A percentile compares a stretch with the other conserved stretches of the same genome.
These are phyloP conservation scores for Lathyrus aphaca DNA, from an alignment of 306 rosid species.

Conservation along the genomic window DNA sequence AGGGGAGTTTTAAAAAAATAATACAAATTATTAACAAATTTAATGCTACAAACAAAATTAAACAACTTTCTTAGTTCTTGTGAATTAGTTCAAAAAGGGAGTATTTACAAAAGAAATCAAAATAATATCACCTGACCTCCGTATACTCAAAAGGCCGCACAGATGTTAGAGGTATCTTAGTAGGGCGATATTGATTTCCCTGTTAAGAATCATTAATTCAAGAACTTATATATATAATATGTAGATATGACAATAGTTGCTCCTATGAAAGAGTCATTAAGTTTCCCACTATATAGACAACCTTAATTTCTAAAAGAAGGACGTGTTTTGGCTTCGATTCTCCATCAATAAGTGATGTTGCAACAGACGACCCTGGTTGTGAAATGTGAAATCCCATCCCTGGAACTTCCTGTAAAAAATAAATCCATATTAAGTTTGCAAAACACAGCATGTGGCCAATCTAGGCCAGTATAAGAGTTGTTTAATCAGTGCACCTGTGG, in stretches of 20 bases:
- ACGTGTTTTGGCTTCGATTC: slow-evolving; percentile 98
- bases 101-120: slow-evolving; percentile 16
- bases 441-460: not conserved
- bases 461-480: slow-evolving; percentile 3
- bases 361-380: slow-evolving; percentile 99
- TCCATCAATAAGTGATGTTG: slow-evolving; percentile 97
- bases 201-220: slow-evolving; percentile 42
- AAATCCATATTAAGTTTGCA: slow-evolving; percentile 37
- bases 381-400: slow-evolving; percentile 99
- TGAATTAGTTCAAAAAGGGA: not conserved
- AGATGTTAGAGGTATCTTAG: slow-evolving; percentile 87
- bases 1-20: not conserved
- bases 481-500: slow-evolving; percentile 67
- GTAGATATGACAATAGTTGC: slow-evolving; percentile 29
- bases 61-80: slow-evolving; percentile 1
- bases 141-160: slow-evolving; percentile 96
- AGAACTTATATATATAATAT: slow-evolving; percentile 23
- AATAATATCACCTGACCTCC: slow-evolving; percentile 60
- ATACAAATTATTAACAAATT: not conserved
- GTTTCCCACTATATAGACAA: slow-evolving; percentile 42
- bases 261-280: slow-evolving; percentile 24
- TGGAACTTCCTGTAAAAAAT: slow-evolving; percentile 84
- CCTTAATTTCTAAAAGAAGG: slow-evolving; percentile 96
- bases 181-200: slow-evolving; percentile 98
- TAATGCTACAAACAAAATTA: slow-evolving; percentile 7